Evolutionary conservation across 371 early-diverging fungal species (phyloP), one percentile per base, ranked within the genome.

Genomic region (Mortierella sp.): DNA sequence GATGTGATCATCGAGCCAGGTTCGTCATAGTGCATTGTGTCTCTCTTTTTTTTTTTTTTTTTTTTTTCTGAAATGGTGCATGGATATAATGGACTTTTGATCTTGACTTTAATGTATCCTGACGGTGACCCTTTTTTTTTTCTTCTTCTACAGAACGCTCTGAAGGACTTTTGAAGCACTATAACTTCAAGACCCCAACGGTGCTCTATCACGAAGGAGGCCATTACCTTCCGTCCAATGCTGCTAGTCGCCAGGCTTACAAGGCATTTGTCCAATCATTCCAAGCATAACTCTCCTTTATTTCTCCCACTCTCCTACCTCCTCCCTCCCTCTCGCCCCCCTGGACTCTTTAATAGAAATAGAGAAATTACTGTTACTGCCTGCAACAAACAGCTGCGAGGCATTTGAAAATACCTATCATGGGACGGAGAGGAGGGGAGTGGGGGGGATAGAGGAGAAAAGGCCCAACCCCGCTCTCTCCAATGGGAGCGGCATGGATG

Each of bases 141-240:
- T 23, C 15, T 29, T 2, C 29, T 0, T 9, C 11, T n/a, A 28
- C 51, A 75, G 79, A 77, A 62, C 66, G 72, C 1, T 69, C 79
- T 1, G 79, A 77, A 37, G 63, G 23, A 7, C 57, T 77, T 15
- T 50, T 72, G 44, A 72, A 72, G 63, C 62, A 77, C 45, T 72
- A 77, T 37, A 47, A 50, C 30, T 56, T 37, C 62, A 51, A 50
- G n/a, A 28, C 50, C 2, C 79, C 79, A 46, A 62, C 64, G 43
- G 57, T 59, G 14, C 50, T 77, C 30, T 77, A 77, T 46, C 79
- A 77, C 43, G 79, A 77, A 46, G 79, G 79, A 62, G 89, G 92
- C 1, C 93, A 92, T 64, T 88, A 90, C 58, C 82, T 92, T 7
- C 91, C 93, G 18, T 89, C 89, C 1, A 88, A 87, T 66, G 89